A percentile compares a stretch with the other conserved stretches of the same genome.
Evolutionary conservation across 371 early-diverging fungal species (phyloP).

Genomic region (Lichtheimia hyalospora): DNA sequence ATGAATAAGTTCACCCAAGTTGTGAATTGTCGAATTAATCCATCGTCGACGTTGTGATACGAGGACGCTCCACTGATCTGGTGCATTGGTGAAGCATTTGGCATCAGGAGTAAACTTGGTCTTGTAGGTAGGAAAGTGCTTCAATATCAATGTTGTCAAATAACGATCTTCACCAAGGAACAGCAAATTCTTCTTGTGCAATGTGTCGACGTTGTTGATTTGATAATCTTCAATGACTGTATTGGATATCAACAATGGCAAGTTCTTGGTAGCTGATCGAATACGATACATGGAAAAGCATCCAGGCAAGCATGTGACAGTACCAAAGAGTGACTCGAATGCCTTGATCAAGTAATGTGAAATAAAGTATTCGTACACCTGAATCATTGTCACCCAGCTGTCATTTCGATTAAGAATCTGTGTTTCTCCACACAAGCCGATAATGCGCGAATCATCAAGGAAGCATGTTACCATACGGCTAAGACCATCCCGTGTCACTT

Average conservation of each 20-base stretch:
- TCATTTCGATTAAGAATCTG: constrained; percentile 84
- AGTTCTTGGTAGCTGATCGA: constrained; percentile 74
- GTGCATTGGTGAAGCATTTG: constrained; percentile 91
- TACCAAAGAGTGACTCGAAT: constrained; percentile 86
- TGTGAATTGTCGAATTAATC: constrained; percentile 97
- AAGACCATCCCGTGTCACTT: constrained; percentile 68
- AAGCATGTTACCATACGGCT: constrained; percentile 75
- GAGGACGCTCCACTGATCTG: constrained; percentile 89
- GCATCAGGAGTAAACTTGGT: constrained; percentile 95
- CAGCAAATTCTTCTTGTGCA: constrained; percentile 93
- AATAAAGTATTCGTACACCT: constrained; percentile 87
- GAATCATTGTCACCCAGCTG: constrained; percentile 94
- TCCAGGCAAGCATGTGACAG: constrained; percentile 90
- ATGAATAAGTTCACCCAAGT: constrained; percentile 86
- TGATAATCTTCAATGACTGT: constrained; percentile 94
- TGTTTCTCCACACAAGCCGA: constrained; percentile 89
- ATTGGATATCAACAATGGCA: constrained; percentile 90
- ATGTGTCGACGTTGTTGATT: constrained; percentile 90
- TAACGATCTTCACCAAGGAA: constrained; percentile 86
- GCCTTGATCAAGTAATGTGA: constrained; percentile 86
- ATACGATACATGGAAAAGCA: constrained; percentile 96
- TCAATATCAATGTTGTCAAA: constrained; percentile 96
- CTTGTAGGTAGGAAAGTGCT: constrained; percentile 95
- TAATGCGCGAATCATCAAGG: constrained; percentile 78
- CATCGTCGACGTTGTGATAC: constrained; percentile 95